Base-by-base conservation (phyloP, 805 yeast genomes). In the Lachancea kluyveri region DNA sequence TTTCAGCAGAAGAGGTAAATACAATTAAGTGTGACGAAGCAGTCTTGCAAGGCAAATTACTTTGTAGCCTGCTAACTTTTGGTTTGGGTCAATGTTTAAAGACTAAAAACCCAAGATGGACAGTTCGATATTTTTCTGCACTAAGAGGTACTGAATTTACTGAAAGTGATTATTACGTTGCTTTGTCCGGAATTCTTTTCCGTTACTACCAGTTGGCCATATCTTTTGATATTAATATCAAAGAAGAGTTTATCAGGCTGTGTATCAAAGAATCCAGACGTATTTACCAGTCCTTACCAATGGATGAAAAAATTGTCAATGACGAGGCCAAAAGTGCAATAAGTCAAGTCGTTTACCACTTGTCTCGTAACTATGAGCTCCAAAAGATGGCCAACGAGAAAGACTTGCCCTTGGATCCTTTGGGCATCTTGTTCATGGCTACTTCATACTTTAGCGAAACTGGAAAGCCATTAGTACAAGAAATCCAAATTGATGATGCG, bases 221-320 rank as follows among this genome's bases (percentile, higher is more conserved):
- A 19, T 74, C 92, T 3, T 72, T 71, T 55, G 97, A 88, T 54
- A 48, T 85, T 31, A 74, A 79, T 31, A 58, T 77, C 8, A 58
- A 57, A n/a, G 45, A 47, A 1, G 54, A 57, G 14, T 67, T 79
- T 26, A 39, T 43, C 2, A 42, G 59, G 2, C 13, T 46, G 2
- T 54, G 46, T 46, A 48, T 65, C 6, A 44, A 50, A 3, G 63
- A 64, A 20, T 55, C 77, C 2, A 55, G 52, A 24, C 45, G 51
- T 3, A 47, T 79, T 3, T 73, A 80, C 29, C 45, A 45, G 5
- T 45, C 53, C 8, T 26, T 55, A 24, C 59, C 55, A 7, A 33
- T 42, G 4, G 57, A 50, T 14, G 25, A 41, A 3, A 52, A 51
- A n/a, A 51, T 61, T 28, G 45, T 49, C 12, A 42, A 48, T 23